A percentile compares a stretch with the other conserved stretches of the same genome.
These are phyloP conservation scores for Allium sativum DNA, from an alignment of 106 monocot genomes.

Conservation along the genomic window DNA sequence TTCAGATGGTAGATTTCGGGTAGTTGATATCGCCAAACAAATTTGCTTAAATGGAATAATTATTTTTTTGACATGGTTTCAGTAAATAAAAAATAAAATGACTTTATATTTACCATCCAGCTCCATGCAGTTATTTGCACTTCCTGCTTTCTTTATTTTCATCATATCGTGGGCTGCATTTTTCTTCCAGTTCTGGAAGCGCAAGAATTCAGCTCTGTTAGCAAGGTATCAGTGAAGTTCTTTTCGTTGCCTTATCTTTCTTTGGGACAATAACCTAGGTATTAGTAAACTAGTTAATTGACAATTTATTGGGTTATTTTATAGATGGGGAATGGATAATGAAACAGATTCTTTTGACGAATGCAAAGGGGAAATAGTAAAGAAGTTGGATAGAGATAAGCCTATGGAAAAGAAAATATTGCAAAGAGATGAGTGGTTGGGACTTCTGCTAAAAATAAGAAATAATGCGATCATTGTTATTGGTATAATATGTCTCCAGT, in stretches of 20 bases:
- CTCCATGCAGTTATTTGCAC: constrained; percentile 48
- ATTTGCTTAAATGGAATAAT: no score
- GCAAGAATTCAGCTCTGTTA: constrained; percentile 73
- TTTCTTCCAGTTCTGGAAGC: constrained; percentile 91
- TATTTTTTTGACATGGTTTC: background rate
- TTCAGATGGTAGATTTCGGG: constrained; percentile 87
- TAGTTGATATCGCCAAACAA: constrained; percentile 4
- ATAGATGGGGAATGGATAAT: constrained; percentile 69
- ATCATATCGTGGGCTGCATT: constrained; percentile 75
- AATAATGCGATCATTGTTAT: constrained; percentile 67
- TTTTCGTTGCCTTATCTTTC: background rate
- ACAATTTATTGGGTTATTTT: constrained; percentile 8
- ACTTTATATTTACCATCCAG: constrained; percentile 19
- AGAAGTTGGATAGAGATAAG: constrained; percentile 19
- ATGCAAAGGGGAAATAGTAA: constrained; percentile 15
- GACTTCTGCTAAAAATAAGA: constrained; percentile 52
- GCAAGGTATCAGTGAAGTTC: constrained; percentile 37
- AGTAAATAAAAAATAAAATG: background rate
- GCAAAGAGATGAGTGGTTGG: constrained; percentile 86
- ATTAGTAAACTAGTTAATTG: background rate
- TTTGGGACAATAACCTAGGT: background rate
- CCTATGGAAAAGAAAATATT: constrained; percentile 44
- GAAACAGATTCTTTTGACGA: constrained; percentile 15
- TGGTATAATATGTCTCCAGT: constrained; percentile 83
- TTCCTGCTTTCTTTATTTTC: constrained; percentile 72